Evolutionary conservation across 2,329 filamentous ascomycete genomes (phyloP), one percentile per base, ranked within the genome.

Genomic region (Colletotrichum sp.): DNA sequence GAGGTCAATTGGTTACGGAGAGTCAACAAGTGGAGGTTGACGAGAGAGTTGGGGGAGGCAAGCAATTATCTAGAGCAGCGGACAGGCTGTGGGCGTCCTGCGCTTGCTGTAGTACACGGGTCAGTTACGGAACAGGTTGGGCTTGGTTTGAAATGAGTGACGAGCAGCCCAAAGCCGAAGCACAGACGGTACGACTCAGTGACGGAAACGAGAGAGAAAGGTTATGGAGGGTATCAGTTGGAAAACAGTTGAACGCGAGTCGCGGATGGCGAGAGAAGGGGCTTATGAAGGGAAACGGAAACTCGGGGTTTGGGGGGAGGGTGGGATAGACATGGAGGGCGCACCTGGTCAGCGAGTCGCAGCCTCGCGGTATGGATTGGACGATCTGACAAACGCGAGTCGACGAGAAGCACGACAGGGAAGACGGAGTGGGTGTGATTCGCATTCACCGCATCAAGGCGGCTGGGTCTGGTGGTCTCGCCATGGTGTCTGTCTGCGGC

Each of bases 171-270:
- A 21, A 58, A 8, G 43, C 13, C n/a, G 21, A 21, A 55, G 68
- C 62, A 72, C 63, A 57, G 68, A 63, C 57, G 31, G 51, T 62
- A 21, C 68, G 69, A 72, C 34, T 74, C 71, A 71, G 68, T 55
- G 47, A 24, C 33, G 36, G 43, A 55, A 31, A 66, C 38, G 31
- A 57, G 21, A 55, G 29, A 29, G 47, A 18, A 62, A 63, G 62
- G 68, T 47, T 62, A 57, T 66, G 29, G n/a, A 66, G 33, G 68
- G 55, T 66, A 73, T 36, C 15, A 31, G 18, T 38, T 18, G 27
- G 54, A 27, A 33, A 24, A 31, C 24, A 34, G 62, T 24, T 9
- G 34, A 36, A 27, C 62, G 62, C 21, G 71, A 73, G 68, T 73
- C 71, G 71, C 51, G 68, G 38, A 62, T 29, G 55, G 43, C 43